phyloP scores from a whole-genome alignment of 2,329 filamentous ascomycete genomes.

The Colletotrichum musae region DNA sequence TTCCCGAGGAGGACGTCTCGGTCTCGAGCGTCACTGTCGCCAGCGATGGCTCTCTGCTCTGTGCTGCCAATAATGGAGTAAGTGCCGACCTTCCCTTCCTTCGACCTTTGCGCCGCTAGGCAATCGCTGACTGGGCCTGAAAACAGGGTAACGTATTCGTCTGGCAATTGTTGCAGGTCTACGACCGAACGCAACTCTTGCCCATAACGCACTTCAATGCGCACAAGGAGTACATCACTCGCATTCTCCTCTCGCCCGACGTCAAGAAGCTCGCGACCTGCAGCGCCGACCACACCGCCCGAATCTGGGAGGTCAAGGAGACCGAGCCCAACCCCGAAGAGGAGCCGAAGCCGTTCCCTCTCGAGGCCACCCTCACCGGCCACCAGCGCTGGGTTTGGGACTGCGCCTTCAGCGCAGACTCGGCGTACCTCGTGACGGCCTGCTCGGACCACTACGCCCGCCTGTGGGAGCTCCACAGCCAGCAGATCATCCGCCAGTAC shows the following conservation, averaged over 20 bases:
- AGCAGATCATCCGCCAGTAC: conserved; percentile 94
- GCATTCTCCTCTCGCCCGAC: conserved; percentile 91
- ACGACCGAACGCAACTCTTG: conserved; percentile 85
- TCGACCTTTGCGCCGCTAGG: too few relatives aligned
- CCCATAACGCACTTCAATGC: conserved; percentile 92
- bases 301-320: conserved; percentile 93
- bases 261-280: conserved; percentile 96
- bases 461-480: conserved; percentile 89
- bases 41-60: conserved; percentile 92
- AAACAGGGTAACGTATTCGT: conserved; percentile 95
- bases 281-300: conserved; percentile 92
- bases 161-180: conserved; percentile 90
- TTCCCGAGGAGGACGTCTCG: conserved; percentile 94
- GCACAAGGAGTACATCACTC: conserved; percentile 93
- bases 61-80: conserved; percentile 92
- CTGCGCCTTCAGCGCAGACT: conserved; percentile 94
- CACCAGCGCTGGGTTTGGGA: conserved; percentile 99
- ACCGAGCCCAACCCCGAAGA: conserved; percentile 64
- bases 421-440: conserved; percentile 92
- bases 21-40: conserved; percentile 97
- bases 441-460: conserved; percentile 95
- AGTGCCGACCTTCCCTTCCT: conserved; percentile 43
- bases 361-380: conserved; percentile 89
- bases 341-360: conserved; percentile 74
- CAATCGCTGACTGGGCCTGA: conserved; percentile 11